Evolutionary conservation across 2,329 filamentous ascomycete species (phyloP).

Genomic region (Aspergillus candidus): DNA sequence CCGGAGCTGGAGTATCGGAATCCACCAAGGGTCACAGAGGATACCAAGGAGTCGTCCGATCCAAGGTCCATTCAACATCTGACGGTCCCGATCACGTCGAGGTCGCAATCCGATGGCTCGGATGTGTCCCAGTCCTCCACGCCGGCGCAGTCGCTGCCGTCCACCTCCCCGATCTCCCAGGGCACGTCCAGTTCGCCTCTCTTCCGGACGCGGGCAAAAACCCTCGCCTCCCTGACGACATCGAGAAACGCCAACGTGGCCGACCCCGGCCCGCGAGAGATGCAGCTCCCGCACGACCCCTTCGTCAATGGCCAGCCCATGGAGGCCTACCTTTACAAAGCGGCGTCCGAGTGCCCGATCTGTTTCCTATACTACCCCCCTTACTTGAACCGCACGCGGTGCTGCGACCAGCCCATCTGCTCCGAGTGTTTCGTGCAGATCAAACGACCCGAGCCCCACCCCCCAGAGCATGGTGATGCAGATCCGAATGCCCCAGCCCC

Average conservation of each 20-base stretch:
- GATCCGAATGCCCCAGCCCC: conserved; percentile 34
- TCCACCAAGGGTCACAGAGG: conserved; percentile 40
- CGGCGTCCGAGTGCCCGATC: conserved; percentile 85
- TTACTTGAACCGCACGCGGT: conserved; percentile 87
- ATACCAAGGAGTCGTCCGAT: conserved; percentile 47
- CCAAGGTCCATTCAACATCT: conserved; percentile 60
- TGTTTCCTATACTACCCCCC: conserved; percentile 95
- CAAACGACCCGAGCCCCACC: conserved; percentile 85
- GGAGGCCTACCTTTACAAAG: conserved; percentile 90
- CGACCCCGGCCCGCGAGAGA: conserved; percentile 69
- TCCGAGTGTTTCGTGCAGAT: conserved; percentile 99
- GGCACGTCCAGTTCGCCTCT: conserved; percentile 48
- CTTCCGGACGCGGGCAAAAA: conserved; percentile 82
- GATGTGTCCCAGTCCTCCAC: conserved; percentile 63
- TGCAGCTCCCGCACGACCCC: conserved; percentile 72
- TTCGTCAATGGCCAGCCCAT: conserved; percentile 92
- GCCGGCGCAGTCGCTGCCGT: conserved; percentile 55
- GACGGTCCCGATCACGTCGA: conserved; percentile 70
- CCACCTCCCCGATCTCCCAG: conserved; percentile 50
- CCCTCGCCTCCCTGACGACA: conserved; percentile 73
- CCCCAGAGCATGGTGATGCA: conserved; percentile 64
- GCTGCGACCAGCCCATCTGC: conserved; percentile 93
- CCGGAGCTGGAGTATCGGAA: conserved; percentile 56
- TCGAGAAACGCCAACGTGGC: conserved; percentile 65
- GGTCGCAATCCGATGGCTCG: conserved; percentile 73